phyloP scores from a whole-genome alignment of 2,329 filamentous ascomycete species.

The Trichophyton mentagrophytes region DNA sequence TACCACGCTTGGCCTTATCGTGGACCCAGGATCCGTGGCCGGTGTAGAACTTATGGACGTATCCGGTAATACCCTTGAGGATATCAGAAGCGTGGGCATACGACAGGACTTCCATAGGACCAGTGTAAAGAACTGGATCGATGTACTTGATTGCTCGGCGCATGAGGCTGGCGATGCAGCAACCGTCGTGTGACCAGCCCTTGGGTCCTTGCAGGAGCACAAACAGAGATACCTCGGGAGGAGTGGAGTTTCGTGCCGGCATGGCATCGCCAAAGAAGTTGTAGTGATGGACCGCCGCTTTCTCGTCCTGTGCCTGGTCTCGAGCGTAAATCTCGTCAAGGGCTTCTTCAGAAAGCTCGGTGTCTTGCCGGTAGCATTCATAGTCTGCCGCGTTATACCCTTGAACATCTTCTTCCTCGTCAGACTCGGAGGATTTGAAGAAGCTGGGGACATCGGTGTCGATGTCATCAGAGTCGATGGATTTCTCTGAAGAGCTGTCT shows the following conservation, averaged over 20 bases:
- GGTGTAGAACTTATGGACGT: conserved; percentile 11
- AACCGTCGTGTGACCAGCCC: conserved; percentile 1
- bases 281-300: conserved; percentile 11
- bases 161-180: background rate
- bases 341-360: background rate
- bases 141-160: conserved; percentile 11
- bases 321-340: background rate
- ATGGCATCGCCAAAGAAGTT: conserved; percentile 12
- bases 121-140: conserved; percentile 12
- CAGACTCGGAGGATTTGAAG: background rate
- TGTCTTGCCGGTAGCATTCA: background rate
- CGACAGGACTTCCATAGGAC: conserved; percentile 3
- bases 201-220: conserved; percentile 10
- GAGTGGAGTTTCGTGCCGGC: conserved; percentile 9
- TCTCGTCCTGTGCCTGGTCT: background rate
- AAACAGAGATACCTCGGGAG: conserved; percentile 13
- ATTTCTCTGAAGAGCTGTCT: background rate
- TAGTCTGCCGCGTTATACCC: background rate
- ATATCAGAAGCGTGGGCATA: conserved; percentile 1
- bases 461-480: background rate
- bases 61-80: conserved; percentile 10
- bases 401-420: background rate
- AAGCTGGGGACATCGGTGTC: background rate
- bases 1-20: conserved; percentile 3
- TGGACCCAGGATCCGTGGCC: conserved; percentile 9